A percentile compares a stretch with the other conserved stretches of the same genome.
phyloP scores from a whole-genome alignment of 495 filamentous ascomycete genomes.

The Staphylotrichum tortipilum region DNA sequence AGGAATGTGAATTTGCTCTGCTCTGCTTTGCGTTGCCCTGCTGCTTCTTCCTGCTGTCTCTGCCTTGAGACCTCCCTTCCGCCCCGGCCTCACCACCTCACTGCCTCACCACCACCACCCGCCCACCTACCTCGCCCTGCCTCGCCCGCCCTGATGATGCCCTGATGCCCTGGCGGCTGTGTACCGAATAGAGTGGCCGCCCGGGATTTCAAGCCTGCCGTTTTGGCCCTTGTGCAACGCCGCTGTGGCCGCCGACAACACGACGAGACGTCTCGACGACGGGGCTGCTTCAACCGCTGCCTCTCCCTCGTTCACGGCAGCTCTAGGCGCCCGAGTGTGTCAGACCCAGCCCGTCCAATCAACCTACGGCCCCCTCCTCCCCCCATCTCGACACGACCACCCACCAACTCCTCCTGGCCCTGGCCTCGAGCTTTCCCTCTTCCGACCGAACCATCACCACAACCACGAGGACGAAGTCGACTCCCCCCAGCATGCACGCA shows the following conservation, averaged over 20 bases:
- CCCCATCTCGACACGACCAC: too few species aligned
- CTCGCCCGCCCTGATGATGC: constrained; percentile 4
- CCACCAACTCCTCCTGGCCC: too few species aligned
- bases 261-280: background rate
- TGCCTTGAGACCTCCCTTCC: too few species aligned
- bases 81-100: constrained; percentile 2
- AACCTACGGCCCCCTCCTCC: constrained; percentile 19
- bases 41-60: too few species aligned
- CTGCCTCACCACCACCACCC: constrained; percentile 5
- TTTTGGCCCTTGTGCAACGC: background rate
- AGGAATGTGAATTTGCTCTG: constrained; percentile 31
- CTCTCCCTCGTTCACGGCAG: constrained; percentile 1
- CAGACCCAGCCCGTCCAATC: constrained; percentile 20
- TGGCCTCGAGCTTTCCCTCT: constrained; percentile 14
- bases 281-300: background rate
- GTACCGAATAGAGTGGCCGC: background rate
- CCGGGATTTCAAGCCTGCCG: background rate
- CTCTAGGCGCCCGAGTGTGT: constrained; percentile 8
- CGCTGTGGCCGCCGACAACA: constrained; percentile 3
- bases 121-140: background rate
- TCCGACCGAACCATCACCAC: too few species aligned
- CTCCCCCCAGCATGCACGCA: constrained; percentile 14
- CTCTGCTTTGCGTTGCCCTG: too few species aligned
- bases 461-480: too few species aligned
- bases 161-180: background rate